A percentile compares a stretch with the other conserved stretches of the same genome.
These are phyloP conservation scores for Chrysosphaeria jannelii DNA, from an alignment of 2,329 filamentous ascomycete genomes.

Conservation along the genomic window DNA sequence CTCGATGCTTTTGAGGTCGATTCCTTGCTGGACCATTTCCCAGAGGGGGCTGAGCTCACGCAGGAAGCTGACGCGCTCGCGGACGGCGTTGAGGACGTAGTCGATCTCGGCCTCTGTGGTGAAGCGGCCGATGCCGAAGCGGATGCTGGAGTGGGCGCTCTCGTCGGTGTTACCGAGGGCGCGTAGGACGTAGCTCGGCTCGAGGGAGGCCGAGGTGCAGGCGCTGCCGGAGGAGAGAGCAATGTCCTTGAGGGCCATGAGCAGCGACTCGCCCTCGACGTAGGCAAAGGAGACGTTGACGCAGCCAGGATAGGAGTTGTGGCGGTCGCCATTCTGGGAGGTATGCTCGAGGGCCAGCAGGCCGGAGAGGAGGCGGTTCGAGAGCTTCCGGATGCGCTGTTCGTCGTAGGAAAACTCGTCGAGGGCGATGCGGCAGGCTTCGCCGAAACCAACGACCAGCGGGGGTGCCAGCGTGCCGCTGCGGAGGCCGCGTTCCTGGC, in stretches of 20 bases:
- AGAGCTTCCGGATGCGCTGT: conserved; percentile 55
- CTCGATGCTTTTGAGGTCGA: conserved; percentile 86
- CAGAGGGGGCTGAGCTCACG: conserved; percentile 85
- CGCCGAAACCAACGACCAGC: conserved; percentile 73
- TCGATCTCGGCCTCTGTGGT: conserved; percentile 89
- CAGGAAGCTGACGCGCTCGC: conserved; percentile 70
- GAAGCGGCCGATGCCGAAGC: conserved; percentile 91
- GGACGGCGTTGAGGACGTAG: conserved; percentile 84
- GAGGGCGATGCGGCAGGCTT: conserved; percentile 74
- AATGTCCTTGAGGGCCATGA: conserved; percentile 97
- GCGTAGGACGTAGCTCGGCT: conserved; percentile 85
- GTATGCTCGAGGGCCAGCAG: conserved; percentile 81
- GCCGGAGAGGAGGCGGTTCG: conserved; percentile 54
- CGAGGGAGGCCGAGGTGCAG: conserved; percentile 85
- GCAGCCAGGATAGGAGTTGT: conserved; percentile 76
- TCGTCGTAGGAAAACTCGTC: conserved; percentile 86
- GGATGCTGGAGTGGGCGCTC: conserved; percentile 88
- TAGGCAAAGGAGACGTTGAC: conserved; percentile 98
- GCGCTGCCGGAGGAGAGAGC: conserved; percentile 88
- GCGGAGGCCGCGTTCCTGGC: conserved; percentile 79
- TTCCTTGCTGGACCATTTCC: conserved; percentile 91
- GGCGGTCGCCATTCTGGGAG: conserved; percentile 56
- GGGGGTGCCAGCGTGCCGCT: conserved; percentile 83
- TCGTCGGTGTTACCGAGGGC: conserved; percentile 91
- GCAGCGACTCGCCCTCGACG: conserved; percentile 84